Evolutionary conservation across 2,329 filamentous ascomycete genomes (phyloP), one percentile per base, ranked within the genome.

Genomic region (Sporothrix brunneoviolacea): DNA sequence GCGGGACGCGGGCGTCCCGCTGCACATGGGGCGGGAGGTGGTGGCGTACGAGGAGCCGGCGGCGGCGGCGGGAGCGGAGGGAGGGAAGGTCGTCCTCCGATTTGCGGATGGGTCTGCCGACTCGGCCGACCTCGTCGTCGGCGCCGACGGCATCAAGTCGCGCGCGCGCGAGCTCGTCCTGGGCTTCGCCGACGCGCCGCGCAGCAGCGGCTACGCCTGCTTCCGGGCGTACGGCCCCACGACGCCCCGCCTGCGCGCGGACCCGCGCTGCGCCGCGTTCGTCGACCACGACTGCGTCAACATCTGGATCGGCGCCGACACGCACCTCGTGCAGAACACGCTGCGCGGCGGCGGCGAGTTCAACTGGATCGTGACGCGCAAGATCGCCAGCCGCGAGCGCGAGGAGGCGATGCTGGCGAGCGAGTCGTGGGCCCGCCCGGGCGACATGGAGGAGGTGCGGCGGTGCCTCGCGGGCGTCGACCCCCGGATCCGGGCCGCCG

Each of bases 121-220:
- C 52, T 48, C 57, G 2, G 75, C 70, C 0, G 74, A 79, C 57
- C 57, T 77, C 0, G 68, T 79, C 3, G 62, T 79, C 6, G 76
- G 73, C 4, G 74, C 73, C 22, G 76, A 79, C 59, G 68, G 74
- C 7, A 76, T 78, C 48, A 71, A 76, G 53, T 74, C 71, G 32
- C 70, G 72, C 28, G 72, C 75, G 0, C 63, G 75, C 27, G 70
- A 71, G 49, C 65, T 77, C 1, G 74, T 79, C 4, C 66, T 78
- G 4, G 75, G 75, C 1, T 76, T 75, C 28, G 65, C 69, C 35
- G 74, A 77, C 53, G 72, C 72, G 42, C 74, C 73, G 1, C 76
- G 76, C 58, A 73, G 70, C 30, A 73, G 69, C 47, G 75, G 76
- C 0, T 79, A 77, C 55, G 74, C 75, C 1, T 75, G 76, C 38